phyloP scores from a whole-genome alignment of 306 rosid species.

The Malus domestica region DNA sequence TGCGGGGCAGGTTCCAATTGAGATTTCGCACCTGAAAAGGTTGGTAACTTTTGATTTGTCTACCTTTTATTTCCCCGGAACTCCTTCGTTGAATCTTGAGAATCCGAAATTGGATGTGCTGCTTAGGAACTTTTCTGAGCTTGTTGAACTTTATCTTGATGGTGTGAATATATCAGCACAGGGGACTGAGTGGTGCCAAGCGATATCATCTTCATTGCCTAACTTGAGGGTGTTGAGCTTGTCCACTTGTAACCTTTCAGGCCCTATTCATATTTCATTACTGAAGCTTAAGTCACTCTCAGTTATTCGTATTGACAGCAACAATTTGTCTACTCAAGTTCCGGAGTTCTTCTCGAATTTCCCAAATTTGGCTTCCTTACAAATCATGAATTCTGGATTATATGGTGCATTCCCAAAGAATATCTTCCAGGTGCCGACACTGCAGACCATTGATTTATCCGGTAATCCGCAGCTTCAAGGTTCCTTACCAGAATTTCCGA shows the following conservation, averaged over 20 bases:
- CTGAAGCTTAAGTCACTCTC: conserved; percentile 13
- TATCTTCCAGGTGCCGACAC: conserved; percentile 19
- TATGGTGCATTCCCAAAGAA: conserved; percentile 18
- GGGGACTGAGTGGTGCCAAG: conserved; percentile 39
- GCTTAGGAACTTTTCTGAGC: conserved; percentile 17
- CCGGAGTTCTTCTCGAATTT: conserved; percentile 15
- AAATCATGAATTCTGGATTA: not conserved
- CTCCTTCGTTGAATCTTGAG: not conserved
- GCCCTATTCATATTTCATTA: conserved; percentile 8
- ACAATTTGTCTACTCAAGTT: conserved; percentile 3
- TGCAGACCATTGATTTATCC: conserved; percentile 4
- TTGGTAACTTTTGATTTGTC: conserved; percentile 33
- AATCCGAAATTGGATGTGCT: conserved; percentile 7
- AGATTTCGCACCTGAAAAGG: conserved; percentile 6
- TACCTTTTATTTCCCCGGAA: not conserved
- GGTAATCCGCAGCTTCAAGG: conserved; percentile 1
- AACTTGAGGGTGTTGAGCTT: conserved; percentile 22
- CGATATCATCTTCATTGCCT: conserved; percentile 16
- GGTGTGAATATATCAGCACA: conserved; percentile 30
- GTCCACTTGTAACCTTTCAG: not conserved
- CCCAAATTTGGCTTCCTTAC: conserved; percentile 18
- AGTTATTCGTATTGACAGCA: not conserved
- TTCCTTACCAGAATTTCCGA: conserved; percentile 12
- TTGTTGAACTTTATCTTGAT: conserved; percentile 41
- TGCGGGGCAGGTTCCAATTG: conserved; percentile 8